Conservation (phyloP, 441 rosid genomes). For the Gossypium davidsonii region DNA sequence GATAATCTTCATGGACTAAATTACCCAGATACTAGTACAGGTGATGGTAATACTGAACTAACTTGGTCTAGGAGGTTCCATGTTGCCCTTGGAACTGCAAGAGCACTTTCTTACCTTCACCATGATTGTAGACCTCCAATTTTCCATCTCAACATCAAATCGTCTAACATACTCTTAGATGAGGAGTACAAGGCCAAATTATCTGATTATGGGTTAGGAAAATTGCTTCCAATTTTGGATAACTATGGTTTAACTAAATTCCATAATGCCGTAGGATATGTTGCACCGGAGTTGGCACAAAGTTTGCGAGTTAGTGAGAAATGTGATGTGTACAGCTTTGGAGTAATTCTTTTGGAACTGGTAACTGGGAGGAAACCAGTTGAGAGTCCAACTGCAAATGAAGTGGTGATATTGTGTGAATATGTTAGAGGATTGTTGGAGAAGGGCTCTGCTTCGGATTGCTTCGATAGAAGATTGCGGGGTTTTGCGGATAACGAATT, state of each 20-base stretch:
- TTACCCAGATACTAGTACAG: constrained; percentile 59
- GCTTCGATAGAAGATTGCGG: constrained; percentile 68
- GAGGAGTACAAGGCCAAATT: constrained; percentile 66
- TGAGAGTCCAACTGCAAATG: constrained; percentile 53
- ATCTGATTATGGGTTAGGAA: constrained; percentile 79
- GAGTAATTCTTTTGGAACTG: constrained; percentile 84
- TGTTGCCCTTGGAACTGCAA: constrained; percentile 83
- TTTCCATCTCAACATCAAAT: constrained; percentile 86
- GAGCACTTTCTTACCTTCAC: constrained; percentile 81
- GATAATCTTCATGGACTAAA: constrained; percentile 62
- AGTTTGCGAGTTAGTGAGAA: constrained; percentile 71
- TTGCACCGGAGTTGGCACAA: constrained; percentile 90
- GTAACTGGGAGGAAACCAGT: constrained; percentile 88
- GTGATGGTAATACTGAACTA: constrained; percentile 55
- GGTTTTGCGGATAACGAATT: constrained; percentile 78
- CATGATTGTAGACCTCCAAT: constrained; percentile 81
- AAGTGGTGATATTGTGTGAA: constrained; percentile 72
- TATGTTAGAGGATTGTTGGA: constrained; percentile 68
- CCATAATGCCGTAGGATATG: constrained; percentile 84
- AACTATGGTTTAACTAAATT: constrained; percentile 58
- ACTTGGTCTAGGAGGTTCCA: constrained; percentile 79
- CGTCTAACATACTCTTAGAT: constrained; percentile 78
- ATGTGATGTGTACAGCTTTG: constrained; percentile 83
- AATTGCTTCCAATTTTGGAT: constrained; percentile 73
- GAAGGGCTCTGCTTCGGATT: constrained; percentile 69